Conservation (phyloP, 257 asterid genomes). For the Buddleja alternifolia region DNA sequence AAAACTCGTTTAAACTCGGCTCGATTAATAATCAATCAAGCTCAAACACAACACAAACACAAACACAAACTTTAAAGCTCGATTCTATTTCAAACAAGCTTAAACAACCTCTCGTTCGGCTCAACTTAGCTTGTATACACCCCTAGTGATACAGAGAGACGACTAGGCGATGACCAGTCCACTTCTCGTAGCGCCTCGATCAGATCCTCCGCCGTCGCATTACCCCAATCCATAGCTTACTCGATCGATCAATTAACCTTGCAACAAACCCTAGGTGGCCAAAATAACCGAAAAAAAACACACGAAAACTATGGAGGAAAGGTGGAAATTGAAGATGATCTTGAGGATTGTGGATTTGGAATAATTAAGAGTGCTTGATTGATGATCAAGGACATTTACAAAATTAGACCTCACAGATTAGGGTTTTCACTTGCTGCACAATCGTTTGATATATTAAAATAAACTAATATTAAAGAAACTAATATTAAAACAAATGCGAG, state of each 20-base stretch:
- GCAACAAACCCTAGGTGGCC: conserved; percentile 40
- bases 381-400: conserved; percentile 23
- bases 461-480: too few species aligned
- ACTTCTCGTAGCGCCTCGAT: conserved; percentile 77
- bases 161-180: conserved; percentile 69
- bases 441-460: too few species aligned
- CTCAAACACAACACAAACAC: too few species aligned
- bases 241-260: conserved; percentile 12
- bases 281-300: background rate
- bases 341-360: conserved; percentile 23
- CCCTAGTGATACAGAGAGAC: background rate
- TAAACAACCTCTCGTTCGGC: too few species aligned
- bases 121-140: too few species aligned
- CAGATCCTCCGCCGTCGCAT: conserved; percentile 85
- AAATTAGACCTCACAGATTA: too few species aligned
- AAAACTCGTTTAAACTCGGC: too few species aligned
- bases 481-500: too few species aligned
- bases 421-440: too few species aligned
- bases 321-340: conserved; percentile 15
- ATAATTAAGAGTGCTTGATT: background rate
- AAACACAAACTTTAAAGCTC: too few species aligned
- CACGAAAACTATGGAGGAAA: conserved; percentile 13
- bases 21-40: too few species aligned
- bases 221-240: conserved; percentile 87
- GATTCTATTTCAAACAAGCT: too few species aligned